Evolutionary conservation across 2,329 filamentous ascomycete species (phyloP).

Genomic region (Paecilomyces fulvus): DNA sequence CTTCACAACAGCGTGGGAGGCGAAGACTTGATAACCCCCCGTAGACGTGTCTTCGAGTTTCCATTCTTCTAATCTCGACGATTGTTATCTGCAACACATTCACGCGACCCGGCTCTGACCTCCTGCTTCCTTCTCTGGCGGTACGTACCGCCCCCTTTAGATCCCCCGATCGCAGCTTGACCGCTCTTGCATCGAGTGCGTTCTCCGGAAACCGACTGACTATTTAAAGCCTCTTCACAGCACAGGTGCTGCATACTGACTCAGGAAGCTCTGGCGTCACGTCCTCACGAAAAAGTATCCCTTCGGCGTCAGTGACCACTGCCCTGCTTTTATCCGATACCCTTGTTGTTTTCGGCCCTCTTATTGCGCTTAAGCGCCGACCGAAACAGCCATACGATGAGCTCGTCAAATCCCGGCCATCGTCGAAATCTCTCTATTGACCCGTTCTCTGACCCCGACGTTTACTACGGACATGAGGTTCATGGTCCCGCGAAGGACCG

Average conservation of each 20-base stretch:
- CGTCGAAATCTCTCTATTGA: slow-evolving; percentile 39
- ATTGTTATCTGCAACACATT: background rate
- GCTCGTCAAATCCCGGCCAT: slow-evolving; percentile 29
- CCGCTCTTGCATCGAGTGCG: background rate
- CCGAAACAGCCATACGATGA: slow-evolving; percentile 23
- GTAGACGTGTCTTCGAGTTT: background rate
- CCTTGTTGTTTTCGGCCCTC: background rate
- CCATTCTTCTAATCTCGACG: background rate
- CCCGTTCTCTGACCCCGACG: slow-evolving; percentile 49
- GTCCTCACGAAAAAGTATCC: background rate
- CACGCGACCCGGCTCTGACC: background rate
- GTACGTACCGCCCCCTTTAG: background rate
- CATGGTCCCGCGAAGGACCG: slow-evolving; percentile 38
- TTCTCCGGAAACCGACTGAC: background rate
- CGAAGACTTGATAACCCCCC: background rate
- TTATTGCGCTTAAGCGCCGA: background rate
- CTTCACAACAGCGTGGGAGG: background rate
- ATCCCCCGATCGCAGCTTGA: background rate
- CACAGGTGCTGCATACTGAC: background rate
- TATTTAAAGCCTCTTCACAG: background rate
- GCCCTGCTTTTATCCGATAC: background rate
- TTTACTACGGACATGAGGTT: slow-evolving; percentile 51
- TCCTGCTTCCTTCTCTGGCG: background rate
- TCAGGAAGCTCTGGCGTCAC: background rate
- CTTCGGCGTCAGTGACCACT: background rate